A percentile compares a stretch with the other conserved stretches of the same genome.
Conservation (phyloP, 2,329 filamentous ascomycete genomes). For the Penicillium sp. region DNA sequence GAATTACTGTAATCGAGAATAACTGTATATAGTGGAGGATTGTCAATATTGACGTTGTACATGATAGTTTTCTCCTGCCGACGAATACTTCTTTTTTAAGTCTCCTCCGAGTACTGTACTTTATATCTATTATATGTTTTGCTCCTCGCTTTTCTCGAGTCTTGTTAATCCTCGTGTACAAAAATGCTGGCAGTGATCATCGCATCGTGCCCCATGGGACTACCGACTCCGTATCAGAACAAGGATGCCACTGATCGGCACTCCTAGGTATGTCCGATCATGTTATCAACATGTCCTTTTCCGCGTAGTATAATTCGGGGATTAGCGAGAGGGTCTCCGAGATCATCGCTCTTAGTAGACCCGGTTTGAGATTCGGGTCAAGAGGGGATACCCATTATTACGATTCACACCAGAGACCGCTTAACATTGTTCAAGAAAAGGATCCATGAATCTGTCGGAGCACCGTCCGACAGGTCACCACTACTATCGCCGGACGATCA, state of each 20-base stretch:
- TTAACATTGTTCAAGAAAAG: neutral
- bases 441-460: slow-evolving; percentile 17
- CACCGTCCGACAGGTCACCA: slow-evolving; percentile 10
- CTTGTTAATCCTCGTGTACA: slow-evolving; percentile 1
- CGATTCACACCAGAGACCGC: neutral
- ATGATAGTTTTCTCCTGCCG: too few species aligned
- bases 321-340: neutral
- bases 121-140: neutral
- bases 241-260: slow-evolving; percentile 1
- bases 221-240: neutral
- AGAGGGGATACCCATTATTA: neutral
- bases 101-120: neutral
- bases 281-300: neutral
- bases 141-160: neutral
- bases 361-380: neutral
- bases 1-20: too few species aligned
- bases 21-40: too few species aligned
- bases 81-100: neutral
- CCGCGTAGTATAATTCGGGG: neutral
- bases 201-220: slow-evolving; percentile 1
- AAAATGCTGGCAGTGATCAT: slow-evolving; percentile 1
- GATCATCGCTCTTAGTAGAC: slow-evolving; percentile 9
- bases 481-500: slow-evolving; percentile 4
- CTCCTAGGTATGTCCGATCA: slow-evolving; percentile 2
- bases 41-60: too few species aligned